Base-by-base conservation (phyloP, 2,329 filamentous ascomycete species). In the Pseudofabraea citricarpa region DNA sequence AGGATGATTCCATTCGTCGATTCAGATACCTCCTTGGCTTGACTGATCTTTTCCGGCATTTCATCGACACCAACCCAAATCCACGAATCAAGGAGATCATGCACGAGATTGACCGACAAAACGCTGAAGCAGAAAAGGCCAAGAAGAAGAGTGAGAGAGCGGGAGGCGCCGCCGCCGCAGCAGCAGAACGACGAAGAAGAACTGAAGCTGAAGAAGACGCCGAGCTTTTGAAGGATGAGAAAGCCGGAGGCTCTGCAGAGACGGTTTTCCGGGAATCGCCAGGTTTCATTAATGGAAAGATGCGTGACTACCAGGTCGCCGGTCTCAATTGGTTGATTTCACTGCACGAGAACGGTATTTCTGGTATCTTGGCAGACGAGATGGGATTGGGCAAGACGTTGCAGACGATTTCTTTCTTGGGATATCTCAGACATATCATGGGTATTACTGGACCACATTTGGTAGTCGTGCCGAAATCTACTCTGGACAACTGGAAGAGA, bases 301-400 rank as follows among this genome's bases (percentile, higher is more conserved):
- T 98, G 89, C 83, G 93, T 61, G 93, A 98, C 65, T 98, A 98
- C 67, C 93, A 98, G 65, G 75, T 98, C 55, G 87, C 88, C 24
- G 93, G 93, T 53, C 74, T 98, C 54, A 98, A 98, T 65, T 98
- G 93, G 93, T 77, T 98, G 36, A 90, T 98, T 55, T 97, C 90
- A 10, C 76, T 98, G 5, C 93, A 98, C 59, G 93, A 98, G 66
- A 98, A 98, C 59, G 93, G 93, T 71, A 98, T 98, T 54, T 97
- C 91, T 16, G 93, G 93, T 55, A 98, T 98, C 51, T 73, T 98
- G 39, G 93, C 93, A 48, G 93, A 98, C 61, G 93, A 98, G 69
- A 98, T 98, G 93, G 93, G 93, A 66, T 75, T 98, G 16, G 93
- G 93, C 58, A 98, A 98, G 73, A 98, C 93, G 1, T 69, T 98